Conservation (phyloP, 257 asterid species). For the Echium plantagineum region DNA sequence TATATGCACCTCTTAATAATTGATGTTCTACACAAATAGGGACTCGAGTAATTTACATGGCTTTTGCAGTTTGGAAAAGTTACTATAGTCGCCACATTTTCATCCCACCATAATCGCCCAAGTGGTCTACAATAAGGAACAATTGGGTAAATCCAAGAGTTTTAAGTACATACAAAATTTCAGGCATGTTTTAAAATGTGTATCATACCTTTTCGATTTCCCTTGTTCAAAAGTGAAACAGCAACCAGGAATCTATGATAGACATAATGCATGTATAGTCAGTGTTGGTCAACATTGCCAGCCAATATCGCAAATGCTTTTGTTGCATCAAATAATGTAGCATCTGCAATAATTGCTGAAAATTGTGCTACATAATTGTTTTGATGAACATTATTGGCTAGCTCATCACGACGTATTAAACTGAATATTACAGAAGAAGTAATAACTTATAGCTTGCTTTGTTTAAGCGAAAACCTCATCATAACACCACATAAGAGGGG, state of each 20-base stretch:
- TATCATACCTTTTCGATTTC: slow-evolving; percentile 46
- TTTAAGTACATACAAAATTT: neutral
- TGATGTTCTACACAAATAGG: neutral
- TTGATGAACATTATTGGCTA: too few species aligned
- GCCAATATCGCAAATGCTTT: neutral
- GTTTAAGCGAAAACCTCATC: too few species aligned
- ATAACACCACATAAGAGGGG: too few species aligned
- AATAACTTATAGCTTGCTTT: too few species aligned
- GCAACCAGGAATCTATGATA: slow-evolving; percentile 40
- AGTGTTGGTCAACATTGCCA: slow-evolving; percentile 2
- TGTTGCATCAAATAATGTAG: too few species aligned
- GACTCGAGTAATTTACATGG: slow-evolving; percentile 14
- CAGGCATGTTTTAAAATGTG: neutral
- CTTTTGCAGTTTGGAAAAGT: slow-evolving; percentile 44
- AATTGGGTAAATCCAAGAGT: slow-evolving; percentile 1
- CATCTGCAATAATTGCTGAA: too few species aligned
- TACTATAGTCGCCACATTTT: slow-evolving; percentile 65
- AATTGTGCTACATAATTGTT: too few species aligned
- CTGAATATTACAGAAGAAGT: too few species aligned
- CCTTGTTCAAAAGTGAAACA: slow-evolving; percentile 45
- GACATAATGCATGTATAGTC: neutral
- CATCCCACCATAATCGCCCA: slow-evolving; percentile 92
- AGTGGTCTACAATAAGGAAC: slow-evolving; percentile 34
- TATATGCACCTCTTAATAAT: neutral
- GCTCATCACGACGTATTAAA: too few species aligned